These are phyloP conservation scores for Phenoliferia sp. DNA, from an alignment of 1,284 basidiomycete genomes.

Conservation along the genomic window DNA sequence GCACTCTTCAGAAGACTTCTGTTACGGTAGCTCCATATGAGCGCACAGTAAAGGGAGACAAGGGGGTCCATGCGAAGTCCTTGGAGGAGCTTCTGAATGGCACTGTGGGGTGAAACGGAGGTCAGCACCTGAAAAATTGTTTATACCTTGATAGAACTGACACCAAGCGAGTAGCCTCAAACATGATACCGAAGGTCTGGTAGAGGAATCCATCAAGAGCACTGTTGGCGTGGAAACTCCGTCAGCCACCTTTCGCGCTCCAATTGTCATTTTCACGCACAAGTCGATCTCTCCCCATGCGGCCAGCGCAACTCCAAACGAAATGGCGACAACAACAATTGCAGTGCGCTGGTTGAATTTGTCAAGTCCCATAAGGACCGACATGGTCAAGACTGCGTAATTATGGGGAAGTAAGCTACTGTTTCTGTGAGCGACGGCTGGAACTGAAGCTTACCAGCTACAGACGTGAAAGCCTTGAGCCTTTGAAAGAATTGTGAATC, in stretches of 20 bases:
- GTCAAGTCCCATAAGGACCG: conserved; percentile 36
- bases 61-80: conserved; percentile 49
- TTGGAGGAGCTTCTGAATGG: conserved; percentile 49
- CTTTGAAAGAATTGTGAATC: conserved; percentile 30
- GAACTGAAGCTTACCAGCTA: background rate
- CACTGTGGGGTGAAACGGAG: conserved; percentile 5
- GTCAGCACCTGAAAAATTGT: background rate
- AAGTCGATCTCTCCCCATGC: conserved; percentile 35
- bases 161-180: conserved; percentile 48
- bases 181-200: conserved; percentile 46
- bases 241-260: background rate
- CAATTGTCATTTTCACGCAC: background rate
- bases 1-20: background rate
- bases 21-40: conserved; percentile 35
- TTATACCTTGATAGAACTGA: background rate
- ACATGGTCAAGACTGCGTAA: conserved; percentile 37
- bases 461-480: conserved; percentile 47
- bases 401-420: conserved; percentile 32
- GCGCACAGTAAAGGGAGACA: conserved; percentile 48
- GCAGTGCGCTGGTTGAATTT: conserved; percentile 34
- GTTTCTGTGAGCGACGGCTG: conserved; percentile 35
- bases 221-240: background rate
- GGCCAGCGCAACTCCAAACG: conserved; percentile 40
- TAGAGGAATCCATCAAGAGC: conserved; percentile 43
- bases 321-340: conserved; percentile 43